These are phyloP conservation scores for Ophioceras dolichostomum DNA, from an alignment of 2,329 filamentous ascomycete genomes.

Conservation along the genomic window DNA sequence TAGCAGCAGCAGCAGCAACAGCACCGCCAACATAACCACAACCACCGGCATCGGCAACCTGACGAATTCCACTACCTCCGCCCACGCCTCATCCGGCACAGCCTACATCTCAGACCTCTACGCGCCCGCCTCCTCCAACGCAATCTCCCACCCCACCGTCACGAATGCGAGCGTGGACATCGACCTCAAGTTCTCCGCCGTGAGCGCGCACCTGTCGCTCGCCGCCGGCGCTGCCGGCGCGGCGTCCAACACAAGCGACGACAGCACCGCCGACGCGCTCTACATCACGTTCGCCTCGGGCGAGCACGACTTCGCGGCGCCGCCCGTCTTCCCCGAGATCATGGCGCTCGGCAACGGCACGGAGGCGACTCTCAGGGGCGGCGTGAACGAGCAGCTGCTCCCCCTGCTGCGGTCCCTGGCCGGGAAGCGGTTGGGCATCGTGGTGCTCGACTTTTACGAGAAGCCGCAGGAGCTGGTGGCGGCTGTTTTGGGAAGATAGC, in stretches of 20 bases:
- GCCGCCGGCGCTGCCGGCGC: slow-evolving; percentile 22
- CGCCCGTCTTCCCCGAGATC: slow-evolving; percentile 26
- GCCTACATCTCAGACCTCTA: slow-evolving; percentile 39
- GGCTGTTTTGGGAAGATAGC: slow-evolving; percentile 2
- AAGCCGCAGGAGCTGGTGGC: slow-evolving; percentile 26
- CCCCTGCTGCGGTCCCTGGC: slow-evolving; percentile 16
- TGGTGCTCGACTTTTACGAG: slow-evolving; percentile 40
- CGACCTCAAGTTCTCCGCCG: slow-evolving; percentile 31
- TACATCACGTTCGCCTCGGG: slow-evolving; percentile 35
- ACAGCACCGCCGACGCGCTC: slow-evolving; percentile 23
- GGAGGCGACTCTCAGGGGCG: slow-evolving; percentile 18
- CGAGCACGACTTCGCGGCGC: slow-evolving; percentile 24
- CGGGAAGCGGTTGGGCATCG: slow-evolving; percentile 33
- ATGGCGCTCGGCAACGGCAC: slow-evolving; percentile 31
- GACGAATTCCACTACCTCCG: slow-evolving; percentile 21
- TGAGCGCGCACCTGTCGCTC: slow-evolving; percentile 21
- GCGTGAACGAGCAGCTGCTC: background rate
- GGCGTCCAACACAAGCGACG: no score
- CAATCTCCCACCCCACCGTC: slow-evolving; percentile 11
- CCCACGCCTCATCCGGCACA: slow-evolving; percentile 19
- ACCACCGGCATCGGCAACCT: no score
- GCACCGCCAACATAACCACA: no score
- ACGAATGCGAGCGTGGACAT: no score
- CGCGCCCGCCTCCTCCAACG: slow-evolving; percentile 17
- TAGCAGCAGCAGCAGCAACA: no score